A percentile compares a stretch with the other conserved stretches of the same genome.
These are phyloP conservation scores for Phytophthora foliorum DNA, from an alignment of 352 stramenopile species.

Conservation along the genomic window DNA sequence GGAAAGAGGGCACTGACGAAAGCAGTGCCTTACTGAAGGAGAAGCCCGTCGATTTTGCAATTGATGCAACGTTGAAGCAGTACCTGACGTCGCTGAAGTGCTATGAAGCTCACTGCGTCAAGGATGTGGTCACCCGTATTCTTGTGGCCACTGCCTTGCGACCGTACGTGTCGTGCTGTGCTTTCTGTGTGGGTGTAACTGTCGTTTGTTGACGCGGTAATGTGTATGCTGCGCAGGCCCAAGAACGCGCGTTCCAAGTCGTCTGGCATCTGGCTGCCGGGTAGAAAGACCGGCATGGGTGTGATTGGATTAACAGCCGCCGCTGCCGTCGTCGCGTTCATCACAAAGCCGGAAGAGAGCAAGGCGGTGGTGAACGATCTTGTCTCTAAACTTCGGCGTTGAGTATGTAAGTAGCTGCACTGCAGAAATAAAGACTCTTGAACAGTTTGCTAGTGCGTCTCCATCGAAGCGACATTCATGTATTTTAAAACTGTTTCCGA, in stretches of 20 bases:
- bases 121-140: conserved; percentile 41
- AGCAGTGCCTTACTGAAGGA: conserved; percentile 24
- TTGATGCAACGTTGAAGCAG: conserved; percentile 65
- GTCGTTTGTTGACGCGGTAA: background rate
- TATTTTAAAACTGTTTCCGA: too few species aligned
- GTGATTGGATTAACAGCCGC: conserved; percentile 22
- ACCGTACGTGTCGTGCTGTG: conserved; percentile 49
- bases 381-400: conserved; percentile 38
- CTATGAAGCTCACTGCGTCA: conserved; percentile 46
- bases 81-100: conserved; percentile 56
- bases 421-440: conserved; percentile 10
- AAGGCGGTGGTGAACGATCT: conserved; percentile 35
- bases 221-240: conserved; percentile 36
- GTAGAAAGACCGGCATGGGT: conserved; percentile 21
- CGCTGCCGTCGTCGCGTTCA: conserved; percentile 26
- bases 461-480: too few species aligned
- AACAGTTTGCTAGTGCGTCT: background rate
- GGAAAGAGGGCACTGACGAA: conserved; percentile 26
- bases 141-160: conserved; percentile 61
- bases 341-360: conserved; percentile 44
- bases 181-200: conserved; percentile 1
- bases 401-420: conserved; percentile 23
- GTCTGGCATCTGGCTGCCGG: conserved; percentile 36
- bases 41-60: conserved; percentile 43
- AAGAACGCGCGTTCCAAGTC: conserved; percentile 63